These are phyloP conservation scores for Trametes elegans DNA, from an alignment of 768 basidiomycete genomes.

Conservation along the genomic window DNA sequence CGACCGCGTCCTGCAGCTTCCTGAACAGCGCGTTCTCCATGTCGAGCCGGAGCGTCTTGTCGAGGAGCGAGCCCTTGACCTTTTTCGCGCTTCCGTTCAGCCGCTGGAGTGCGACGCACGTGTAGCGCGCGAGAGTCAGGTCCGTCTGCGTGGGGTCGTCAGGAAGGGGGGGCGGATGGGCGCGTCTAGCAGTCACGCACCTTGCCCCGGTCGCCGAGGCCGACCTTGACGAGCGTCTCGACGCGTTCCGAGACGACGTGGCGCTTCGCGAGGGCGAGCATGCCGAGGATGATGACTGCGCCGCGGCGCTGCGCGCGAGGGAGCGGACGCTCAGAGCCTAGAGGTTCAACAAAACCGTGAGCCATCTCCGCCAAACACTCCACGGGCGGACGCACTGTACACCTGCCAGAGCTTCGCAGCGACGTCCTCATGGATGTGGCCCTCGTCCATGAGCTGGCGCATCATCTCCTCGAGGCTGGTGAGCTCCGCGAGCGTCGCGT, in stretches of 20 bases:
- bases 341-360: not conserved
- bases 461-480: slow-evolving; percentile 97
- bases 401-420: slow-evolving; percentile 94
- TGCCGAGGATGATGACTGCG: slow-evolving; percentile 94
- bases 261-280: slow-evolving; percentile 85
- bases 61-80: slow-evolving; percentile 90
- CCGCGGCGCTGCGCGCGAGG: slow-evolving; percentile 88
- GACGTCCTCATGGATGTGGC: slow-evolving; percentile 79
- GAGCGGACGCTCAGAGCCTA: slow-evolving; percentile 73
- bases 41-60: slow-evolving; percentile 80
- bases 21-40: slow-evolving; percentile 88
- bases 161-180: not conserved
- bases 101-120: slow-evolving; percentile 89
- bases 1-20: slow-evolving; percentile 77
- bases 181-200: slow-evolving; percentile 37
- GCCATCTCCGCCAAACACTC: not conserved
- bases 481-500: slow-evolving; percentile 89
- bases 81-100: slow-evolving; percentile 96
- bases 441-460: slow-evolving; percentile 93
- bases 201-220: slow-evolving; percentile 81
- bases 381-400: slow-evolving; percentile 64
- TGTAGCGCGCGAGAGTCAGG: slow-evolving; percentile 87
- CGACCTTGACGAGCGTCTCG: slow-evolving; percentile 82
- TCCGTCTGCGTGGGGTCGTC: slow-evolving; percentile 55
- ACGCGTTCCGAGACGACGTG: slow-evolving; percentile 79